Evolutionary conservation across 352 stramenopile genomes (phyloP), one percentile per base, ranked within the genome.

Genomic region (Pythium phragmitis): DNA sequence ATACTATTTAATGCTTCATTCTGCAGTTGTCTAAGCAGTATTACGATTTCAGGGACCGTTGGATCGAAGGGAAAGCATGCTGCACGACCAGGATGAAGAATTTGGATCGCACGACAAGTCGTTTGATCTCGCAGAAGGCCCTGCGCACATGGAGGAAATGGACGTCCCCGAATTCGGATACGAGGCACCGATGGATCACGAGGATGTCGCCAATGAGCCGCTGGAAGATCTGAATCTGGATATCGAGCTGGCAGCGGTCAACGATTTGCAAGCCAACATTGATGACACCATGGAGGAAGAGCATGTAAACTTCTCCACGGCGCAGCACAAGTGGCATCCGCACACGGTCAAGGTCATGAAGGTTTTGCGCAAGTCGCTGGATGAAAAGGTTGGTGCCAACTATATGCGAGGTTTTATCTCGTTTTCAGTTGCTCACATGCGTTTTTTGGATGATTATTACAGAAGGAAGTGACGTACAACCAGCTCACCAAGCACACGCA

Each of bases 281-380:
- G 76, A 85, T 45, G 68, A 77, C 7, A 55, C 46, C 7, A 70
- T 73, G 33, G 64, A 79, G 4, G 64, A 78, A 47, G 28, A 79
- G 36, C 64, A 68, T 34, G 58, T 64, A 14, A 77, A 64, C 26
- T 76, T 65, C 11, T 82, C 80, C 0, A 85, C 78, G 1, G 84
- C 80, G 6, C 82, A 92, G 50, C 89, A 98, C 76, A 98, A 99
- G 68, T 99, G 96, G 96, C 96, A 99, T 77, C 97, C 96, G 39
- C 95, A 99, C 74, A 99, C 96, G 1, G 85, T 98, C 56, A 98
- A 98, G 68, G 96, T 99, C 57, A 94, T 94, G 79, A 89, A 91
- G 43, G 84, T 94, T n/a, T 41, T 96, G 69, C 79, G 82, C 12
- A 76, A 82, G 53, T 88, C 87, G 8, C 69, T 96, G 14, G 60